A percentile compares a stretch with the other conserved stretches of the same genome.
Evolutionary conservation across 768 basidiomycete species (phyloP).

Genomic region (Agaricus subrufescens): DNA sequence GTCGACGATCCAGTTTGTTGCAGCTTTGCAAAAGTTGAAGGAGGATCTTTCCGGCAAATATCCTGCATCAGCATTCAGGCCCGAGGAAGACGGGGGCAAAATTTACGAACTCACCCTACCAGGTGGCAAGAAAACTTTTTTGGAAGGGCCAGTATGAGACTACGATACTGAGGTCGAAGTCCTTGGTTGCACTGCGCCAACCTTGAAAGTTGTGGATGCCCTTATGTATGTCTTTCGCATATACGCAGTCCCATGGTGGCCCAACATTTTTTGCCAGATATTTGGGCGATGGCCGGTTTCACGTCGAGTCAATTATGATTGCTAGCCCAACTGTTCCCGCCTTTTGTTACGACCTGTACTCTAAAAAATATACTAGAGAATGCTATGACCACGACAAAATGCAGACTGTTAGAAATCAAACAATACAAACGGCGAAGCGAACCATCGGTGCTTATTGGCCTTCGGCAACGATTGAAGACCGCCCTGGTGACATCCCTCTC

Average conservation of each 20-base stretch:
- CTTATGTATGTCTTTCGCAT: conserved; percentile 64
- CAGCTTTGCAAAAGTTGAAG: conserved; percentile 83
- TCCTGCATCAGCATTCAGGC: conserved; percentile 9
- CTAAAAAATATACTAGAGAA: conserved; percentile 93
- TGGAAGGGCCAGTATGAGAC: conserved; percentile 70
- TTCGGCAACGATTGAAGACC: conserved; percentile 5
- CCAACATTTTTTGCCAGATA: conserved; percentile 50
- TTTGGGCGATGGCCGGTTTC: conserved; percentile 96
- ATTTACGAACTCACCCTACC: conserved; percentile 2
- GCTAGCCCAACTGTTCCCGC: conserved; percentile 95
- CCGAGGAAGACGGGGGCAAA: conserved; percentile 10
- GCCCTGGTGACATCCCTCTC: conserved; percentile 23
- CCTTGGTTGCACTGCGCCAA: conserved; percentile 95
- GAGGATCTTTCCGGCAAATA: conserved; percentile 60
- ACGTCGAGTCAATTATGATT: conserved; percentile 98
- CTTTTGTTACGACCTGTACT: conserved; percentile 97
- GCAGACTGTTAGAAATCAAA: conserved; percentile 67
- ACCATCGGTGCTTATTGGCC: conserved; percentile 42
- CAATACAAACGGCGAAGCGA: conserved; percentile 68
- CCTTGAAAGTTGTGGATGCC: conserved; percentile 74
- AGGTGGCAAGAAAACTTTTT: conserved; percentile 17
- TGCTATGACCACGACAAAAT: conserved; percentile 88
- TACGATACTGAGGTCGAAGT: conserved; percentile 81
- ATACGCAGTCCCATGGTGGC: not conserved
- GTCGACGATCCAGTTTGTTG: conserved; percentile 96